A percentile compares a stretch with the other conserved stretches of the same genome.
Evolutionary conservation across 768 basidiomycete species (phyloP).

Genomic region (Hortiboletus flavorubellus): DNA sequence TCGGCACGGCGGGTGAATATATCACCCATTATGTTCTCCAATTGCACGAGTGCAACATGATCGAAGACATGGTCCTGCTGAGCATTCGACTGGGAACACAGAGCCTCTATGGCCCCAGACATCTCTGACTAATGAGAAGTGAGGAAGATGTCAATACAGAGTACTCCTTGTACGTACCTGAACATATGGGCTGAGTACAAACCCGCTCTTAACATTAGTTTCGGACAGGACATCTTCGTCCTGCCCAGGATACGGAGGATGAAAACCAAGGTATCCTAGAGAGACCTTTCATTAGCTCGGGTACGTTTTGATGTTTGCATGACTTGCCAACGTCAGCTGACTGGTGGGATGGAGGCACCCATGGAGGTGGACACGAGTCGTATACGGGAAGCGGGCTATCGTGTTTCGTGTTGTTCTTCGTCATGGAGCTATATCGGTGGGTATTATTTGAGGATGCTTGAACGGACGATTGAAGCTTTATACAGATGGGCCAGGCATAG

Average conservation of each 20-base stretch:
- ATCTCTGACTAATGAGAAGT: conserved; percentile 22
- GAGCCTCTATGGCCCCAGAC: conserved; percentile 10
- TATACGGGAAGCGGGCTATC: conserved; percentile 47
- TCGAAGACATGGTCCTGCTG: conserved; percentile 47
- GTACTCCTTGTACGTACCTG: conserved; percentile 42
- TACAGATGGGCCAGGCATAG: not conserved
- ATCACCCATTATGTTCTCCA: conserved; percentile 76
- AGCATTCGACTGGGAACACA: conserved; percentile 11
- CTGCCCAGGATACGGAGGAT: conserved; percentile 71
- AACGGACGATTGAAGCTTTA: not conserved
- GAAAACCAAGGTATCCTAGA: conserved; percentile 71
- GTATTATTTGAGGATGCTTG: not conserved
- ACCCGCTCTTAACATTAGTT: conserved; percentile 63
- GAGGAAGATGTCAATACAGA: not conserved
- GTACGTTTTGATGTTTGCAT: not conserved
- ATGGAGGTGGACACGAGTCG: conserved; percentile 64
- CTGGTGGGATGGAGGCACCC: conserved; percentile 66
- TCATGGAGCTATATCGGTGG: conserved; percentile 9
- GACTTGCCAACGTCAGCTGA: conserved; percentile 66
- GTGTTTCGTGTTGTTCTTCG: conserved; percentile 25
- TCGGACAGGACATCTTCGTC: conserved; percentile 73
- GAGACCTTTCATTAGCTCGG: not conserved
- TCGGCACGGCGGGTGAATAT: conserved; percentile 65
- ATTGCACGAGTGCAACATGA: conserved; percentile 48
- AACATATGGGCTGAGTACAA: conserved; percentile 50